Conservation (phyloP, 352 stramenopile genomes). For the Phytophthora rubi region DNA sequence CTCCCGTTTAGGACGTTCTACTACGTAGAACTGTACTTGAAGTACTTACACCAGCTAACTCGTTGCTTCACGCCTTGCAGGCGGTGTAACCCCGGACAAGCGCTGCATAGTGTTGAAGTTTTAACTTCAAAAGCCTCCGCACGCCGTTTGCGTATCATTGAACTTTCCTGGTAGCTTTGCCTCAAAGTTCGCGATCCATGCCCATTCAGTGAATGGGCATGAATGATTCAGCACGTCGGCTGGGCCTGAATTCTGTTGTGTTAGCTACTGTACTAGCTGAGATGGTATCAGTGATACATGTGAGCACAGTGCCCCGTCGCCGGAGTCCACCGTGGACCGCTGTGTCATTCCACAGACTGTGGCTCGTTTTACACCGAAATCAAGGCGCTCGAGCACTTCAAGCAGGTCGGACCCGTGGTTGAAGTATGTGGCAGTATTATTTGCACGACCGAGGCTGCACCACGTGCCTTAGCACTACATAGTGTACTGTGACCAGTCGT, state of each 20-base stretch:
- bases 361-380: slow-evolving; percentile 8
- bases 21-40: too few species aligned
- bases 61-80: neutral
- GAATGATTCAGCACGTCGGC: slow-evolving; percentile 1
- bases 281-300: too few species aligned
- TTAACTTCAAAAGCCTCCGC: neutral
- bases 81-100: neutral
- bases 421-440: slow-evolving; percentile 1
- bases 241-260: neutral
- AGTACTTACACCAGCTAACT: too few species aligned
- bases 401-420: slow-evolving; percentile 6
- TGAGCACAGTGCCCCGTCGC: too few species aligned
- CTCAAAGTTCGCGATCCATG: neutral
- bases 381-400: slow-evolving; percentile 13
- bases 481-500: too few species aligned
- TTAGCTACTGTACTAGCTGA: neutral
- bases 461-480: too few species aligned
- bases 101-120: slow-evolving; percentile 24
- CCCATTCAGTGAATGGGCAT: neutral
- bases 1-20: neutral
- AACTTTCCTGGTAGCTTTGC: slow-evolving; percentile 32
- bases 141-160: slow-evolving; percentile 28
- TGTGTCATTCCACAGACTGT: neutral
- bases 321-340: neutral
- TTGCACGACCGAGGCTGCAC: neutral